These are phyloP conservation scores for Candida sonorensis DNA, from an alignment of 805 yeast genomes.

Conservation along the genomic window DNA sequence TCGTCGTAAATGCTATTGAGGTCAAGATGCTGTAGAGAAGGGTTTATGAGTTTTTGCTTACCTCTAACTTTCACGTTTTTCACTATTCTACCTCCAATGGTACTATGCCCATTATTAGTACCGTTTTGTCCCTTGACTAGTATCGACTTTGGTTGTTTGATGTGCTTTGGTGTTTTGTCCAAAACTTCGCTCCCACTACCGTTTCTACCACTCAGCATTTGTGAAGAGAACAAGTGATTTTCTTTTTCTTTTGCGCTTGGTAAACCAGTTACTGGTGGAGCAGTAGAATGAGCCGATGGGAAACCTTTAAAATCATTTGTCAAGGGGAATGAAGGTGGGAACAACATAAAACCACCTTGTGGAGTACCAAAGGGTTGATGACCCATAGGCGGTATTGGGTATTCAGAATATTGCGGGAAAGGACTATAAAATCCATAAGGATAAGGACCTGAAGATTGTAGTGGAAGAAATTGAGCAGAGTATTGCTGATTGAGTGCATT, in stretches of 20 bases:
- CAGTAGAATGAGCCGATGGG: constrained; percentile 11
- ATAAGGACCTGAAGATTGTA: constrained; percentile 11
- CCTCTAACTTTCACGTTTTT: constrained; percentile 15
- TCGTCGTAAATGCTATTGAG: constrained; percentile 16
- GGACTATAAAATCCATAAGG: constrained; percentile 16
- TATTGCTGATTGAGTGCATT: constrained; percentile 5
- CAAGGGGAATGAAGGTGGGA: constrained; percentile 7
- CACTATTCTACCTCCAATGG: constrained; percentile 10
- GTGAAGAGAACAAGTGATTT: no score
- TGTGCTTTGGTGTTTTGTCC: not conserved
- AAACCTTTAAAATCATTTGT: constrained; percentile 10
- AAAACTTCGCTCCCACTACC: no score
- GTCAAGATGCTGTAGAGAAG: constrained; percentile 20
- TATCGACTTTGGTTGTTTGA: constrained; percentile 8
- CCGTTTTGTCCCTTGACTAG: constrained; percentile 9
- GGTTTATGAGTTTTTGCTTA: constrained; percentile 18
- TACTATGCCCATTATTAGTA: no score
- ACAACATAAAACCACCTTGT: constrained; percentile 1
- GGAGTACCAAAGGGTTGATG: constrained; percentile 11
- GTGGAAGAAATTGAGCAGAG: constrained; percentile 13
- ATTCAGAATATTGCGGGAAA: constrained; percentile 15
- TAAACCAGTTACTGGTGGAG: constrained; percentile 4
- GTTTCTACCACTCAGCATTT: no score
- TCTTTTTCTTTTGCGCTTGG: no score
- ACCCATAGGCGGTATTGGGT: constrained; percentile 7